Evolutionary conservation across 495 filamentous ascomycete species (phyloP).

Genomic region (Penicillium desertorum): DNA sequence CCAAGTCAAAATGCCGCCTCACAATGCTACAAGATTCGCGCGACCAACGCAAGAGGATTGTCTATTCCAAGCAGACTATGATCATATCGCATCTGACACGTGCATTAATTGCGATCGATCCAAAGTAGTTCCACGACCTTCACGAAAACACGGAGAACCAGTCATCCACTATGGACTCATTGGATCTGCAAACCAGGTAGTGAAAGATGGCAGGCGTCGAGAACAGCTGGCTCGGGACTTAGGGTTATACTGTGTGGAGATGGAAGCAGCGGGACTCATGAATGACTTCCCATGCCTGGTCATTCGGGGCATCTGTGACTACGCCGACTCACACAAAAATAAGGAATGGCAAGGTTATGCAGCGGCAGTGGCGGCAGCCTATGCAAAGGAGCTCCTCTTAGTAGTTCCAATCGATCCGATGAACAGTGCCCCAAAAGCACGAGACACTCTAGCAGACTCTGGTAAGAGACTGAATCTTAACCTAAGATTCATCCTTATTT

Average conservation of each 20-base stretch:
- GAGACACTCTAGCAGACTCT: conserved; percentile 13
- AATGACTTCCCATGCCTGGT: too few relatives aligned
- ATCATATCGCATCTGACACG: not conserved
- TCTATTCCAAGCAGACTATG: not conserved
- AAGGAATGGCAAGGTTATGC: not conserved
- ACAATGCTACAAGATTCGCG: not conserved
- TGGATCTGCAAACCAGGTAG: not conserved
- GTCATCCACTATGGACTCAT: conserved; percentile 2
- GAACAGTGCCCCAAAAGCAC: too few relatives aligned
- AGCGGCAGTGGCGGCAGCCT: too few relatives aligned
- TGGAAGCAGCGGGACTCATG: too few relatives aligned
- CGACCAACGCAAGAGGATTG: not conserved
- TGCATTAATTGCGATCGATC: too few relatives aligned
- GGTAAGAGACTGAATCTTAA: conserved; percentile 14
- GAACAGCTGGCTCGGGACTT: not conserved
- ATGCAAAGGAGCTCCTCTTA: too few relatives aligned
- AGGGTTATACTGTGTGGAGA: not conserved
- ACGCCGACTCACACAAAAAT: too few relatives aligned
- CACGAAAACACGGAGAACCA: not conserved
- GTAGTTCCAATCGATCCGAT: too few relatives aligned
- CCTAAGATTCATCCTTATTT: conserved; percentile 1
- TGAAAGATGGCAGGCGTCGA: not conserved
- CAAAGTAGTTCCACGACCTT: not conserved
- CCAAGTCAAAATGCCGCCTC: not conserved
- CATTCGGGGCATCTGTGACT: too few relatives aligned